Percentiles rank a stretch among this genome's conserved stretches.
Conservation (phyloP, 2,329 filamentous ascomycete genomes). For the Aspergillus sp. region DNA sequence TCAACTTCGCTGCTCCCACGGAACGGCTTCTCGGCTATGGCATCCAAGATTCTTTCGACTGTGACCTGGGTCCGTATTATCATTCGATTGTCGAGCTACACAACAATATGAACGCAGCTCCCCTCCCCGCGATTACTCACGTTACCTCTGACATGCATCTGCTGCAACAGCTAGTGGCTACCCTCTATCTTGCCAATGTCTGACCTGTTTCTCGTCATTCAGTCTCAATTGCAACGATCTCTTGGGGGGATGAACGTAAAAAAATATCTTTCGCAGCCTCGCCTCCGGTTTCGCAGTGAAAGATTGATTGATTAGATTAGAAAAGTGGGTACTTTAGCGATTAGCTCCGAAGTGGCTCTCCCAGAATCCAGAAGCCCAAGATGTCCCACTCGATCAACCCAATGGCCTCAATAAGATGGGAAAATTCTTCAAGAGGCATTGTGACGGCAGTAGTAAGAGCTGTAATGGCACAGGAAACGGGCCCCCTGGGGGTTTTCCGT, state of each 20-base stretch:
- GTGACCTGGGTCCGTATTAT: background rate
- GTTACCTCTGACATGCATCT: background rate
- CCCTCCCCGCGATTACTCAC: background rate
- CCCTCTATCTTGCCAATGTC: background rate
- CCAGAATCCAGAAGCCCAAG: constrained; percentile 7
- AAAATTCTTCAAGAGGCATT: constrained; percentile 1
- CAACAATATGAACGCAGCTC: constrained; percentile 8
- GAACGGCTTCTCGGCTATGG: constrained; percentile 6
- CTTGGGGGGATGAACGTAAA: background rate
- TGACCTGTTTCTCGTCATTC: background rate
- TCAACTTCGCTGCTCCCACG: background rate
- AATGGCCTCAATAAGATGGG: background rate
- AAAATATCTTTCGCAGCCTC: background rate
- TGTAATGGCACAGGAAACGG: background rate
- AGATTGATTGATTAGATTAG: constrained; percentile 34
- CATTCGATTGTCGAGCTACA: constrained; percentile 6
- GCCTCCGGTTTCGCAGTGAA: constrained; percentile 15
- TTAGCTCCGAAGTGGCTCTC: constrained; percentile 24
- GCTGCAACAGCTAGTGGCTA: background rate
- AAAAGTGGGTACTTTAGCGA: constrained; percentile 26
- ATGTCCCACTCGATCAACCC: constrained; percentile 14
- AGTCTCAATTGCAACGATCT: background rate
- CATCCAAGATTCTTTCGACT: background rate
- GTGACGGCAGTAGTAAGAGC: background rate
- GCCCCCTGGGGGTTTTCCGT: background rate